Evolutionary conservation across 192 early-diverging fungal genomes (phyloP).

Genomic region (Coemansia sp.): DNA sequence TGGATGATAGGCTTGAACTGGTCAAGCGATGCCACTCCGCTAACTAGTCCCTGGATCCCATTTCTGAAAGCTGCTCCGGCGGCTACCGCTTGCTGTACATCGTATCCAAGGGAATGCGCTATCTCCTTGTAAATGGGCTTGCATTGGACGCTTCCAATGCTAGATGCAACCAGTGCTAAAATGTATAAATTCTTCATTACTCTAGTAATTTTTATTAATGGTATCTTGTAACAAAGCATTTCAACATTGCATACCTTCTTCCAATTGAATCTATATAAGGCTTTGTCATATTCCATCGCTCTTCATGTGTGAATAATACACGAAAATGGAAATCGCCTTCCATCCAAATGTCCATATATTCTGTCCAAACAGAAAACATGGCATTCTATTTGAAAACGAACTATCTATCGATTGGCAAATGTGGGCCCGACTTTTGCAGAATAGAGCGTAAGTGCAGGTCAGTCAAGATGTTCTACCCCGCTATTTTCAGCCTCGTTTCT

Average conservation of each 20-base stretch:
- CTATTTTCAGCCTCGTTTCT: slow-evolving; percentile 22
- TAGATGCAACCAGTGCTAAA: slow-evolving; percentile 3
- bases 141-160: neutral
- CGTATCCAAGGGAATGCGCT: slow-evolving; percentile 40
- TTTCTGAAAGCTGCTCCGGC: slow-evolving; percentile 28
- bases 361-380: neutral
- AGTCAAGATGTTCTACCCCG: neutral
- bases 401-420: neutral
- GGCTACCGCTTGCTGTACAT: slow-evolving; percentile 19
- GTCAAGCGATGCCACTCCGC: slow-evolving; percentile 16
- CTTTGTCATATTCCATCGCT: too few relatives aligned
- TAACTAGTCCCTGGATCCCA: slow-evolving; percentile 19
- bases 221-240: too few relatives aligned
- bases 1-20: slow-evolving; percentile 44
- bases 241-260: too few relatives aligned
- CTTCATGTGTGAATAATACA: neutral
- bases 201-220: too few relatives aligned
- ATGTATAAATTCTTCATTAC: slow-evolving; percentile 14
- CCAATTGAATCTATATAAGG: too few relatives aligned
- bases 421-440: neutral
- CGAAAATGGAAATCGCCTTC: neutral
- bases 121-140: slow-evolving; percentile 42
- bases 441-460: too few relatives aligned
- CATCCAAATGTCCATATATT: neutral
- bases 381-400: neutral